Percentiles rank a stretch among this genome's conserved stretches.
Evolutionary conservation across 2,329 filamentous ascomycete species (phyloP).

Genomic region (Talaromyces verruculosus): DNA sequence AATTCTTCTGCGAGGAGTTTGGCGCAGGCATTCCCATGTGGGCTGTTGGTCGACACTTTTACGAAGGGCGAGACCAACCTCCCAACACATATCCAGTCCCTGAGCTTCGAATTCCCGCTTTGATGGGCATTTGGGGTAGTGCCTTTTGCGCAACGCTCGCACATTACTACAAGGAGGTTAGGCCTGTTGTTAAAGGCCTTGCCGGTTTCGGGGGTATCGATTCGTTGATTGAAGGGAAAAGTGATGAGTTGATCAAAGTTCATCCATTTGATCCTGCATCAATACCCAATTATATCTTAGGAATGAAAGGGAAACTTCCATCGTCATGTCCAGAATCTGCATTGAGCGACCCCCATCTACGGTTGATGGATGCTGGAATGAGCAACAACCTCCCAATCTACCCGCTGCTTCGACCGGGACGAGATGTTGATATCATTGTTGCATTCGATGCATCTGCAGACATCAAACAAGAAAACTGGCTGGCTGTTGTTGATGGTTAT

Average conservation of each 20-base stretch:
- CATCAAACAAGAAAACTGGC: slow-evolving; percentile 90
- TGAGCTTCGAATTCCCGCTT: slow-evolving; percentile 76
- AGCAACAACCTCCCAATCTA: slow-evolving; percentile 97
- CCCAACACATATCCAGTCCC: slow-evolving; percentile 68
- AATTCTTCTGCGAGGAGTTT: slow-evolving; percentile 39
- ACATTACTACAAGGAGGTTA: slow-evolving; percentile 92
- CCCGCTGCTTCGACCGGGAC: slow-evolving; percentile 81
- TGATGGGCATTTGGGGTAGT: slow-evolving; percentile 94
- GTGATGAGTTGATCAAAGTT: slow-evolving; percentile 82
- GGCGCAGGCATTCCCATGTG: slow-evolving; percentile 38
- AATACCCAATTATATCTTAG: slow-evolving; percentile 85
- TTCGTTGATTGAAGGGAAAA: slow-evolving; percentile 75
- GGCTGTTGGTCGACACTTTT: slow-evolving; percentile 38
- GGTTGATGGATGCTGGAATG: slow-evolving; percentile 97
- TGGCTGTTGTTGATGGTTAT: slow-evolving; percentile 90
- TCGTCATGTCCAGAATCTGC: slow-evolving; percentile 75
- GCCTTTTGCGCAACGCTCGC: slow-evolving; percentile 94
- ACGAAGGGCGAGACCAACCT: slow-evolving; percentile 25
- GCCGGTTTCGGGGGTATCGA: slow-evolving; percentile 76
- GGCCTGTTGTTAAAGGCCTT: slow-evolving; percentile 74
- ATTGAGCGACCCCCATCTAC: slow-evolving; percentile 67
- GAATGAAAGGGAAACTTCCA: slow-evolving; percentile 74
- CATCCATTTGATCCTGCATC: slow-evolving; percentile 91
- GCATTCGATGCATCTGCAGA: slow-evolving; percentile 95
- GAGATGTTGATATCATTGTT: slow-evolving; percentile 84